phyloP scores from a whole-genome alignment of 2,329 filamentous ascomycete genomes.

The Pyricularia pennisetigena region DNA sequence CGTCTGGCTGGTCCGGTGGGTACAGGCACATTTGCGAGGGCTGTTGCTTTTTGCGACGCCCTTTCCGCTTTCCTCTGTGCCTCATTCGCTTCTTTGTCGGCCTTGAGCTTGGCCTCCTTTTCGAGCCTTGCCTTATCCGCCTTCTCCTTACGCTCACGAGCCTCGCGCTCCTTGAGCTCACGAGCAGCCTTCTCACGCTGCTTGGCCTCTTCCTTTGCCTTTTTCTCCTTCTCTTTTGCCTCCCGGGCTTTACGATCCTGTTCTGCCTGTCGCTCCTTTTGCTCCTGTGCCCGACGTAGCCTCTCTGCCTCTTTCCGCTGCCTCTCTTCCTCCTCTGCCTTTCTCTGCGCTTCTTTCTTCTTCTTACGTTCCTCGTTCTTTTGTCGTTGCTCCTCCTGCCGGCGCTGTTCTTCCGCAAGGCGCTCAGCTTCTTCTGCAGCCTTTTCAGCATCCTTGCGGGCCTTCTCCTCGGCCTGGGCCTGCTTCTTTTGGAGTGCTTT shows the following conservation, averaged over 20 bases:
- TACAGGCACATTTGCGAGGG: conserved; percentile 20
- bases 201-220: conserved; percentile 72
- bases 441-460: conserved; percentile 78
- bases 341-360: conserved; percentile 85
- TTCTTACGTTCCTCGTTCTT: conserved; percentile 85
- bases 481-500: conserved; percentile 86
- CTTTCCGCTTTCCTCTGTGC: conserved; percentile 35
- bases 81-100: conserved; percentile 26
- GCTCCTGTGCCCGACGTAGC: conserved; percentile 68
- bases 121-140: conserved; percentile 49
- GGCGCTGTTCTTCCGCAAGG: conserved; percentile 67
- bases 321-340: conserved; percentile 82
- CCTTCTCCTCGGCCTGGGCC: conserved; percentile 82
- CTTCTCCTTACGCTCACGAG: conserved; percentile 40
- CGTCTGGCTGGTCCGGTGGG: conserved; percentile 28
- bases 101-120: conserved; percentile 32
- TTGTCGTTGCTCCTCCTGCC: conserved; percentile 67
- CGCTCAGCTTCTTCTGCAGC: conserved; percentile 75
- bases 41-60: conserved; percentile 28
- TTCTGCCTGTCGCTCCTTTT: conserved; percentile 77
- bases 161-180: conserved; percentile 55
- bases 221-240: conserved; percentile 72
- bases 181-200: conserved; percentile 66
- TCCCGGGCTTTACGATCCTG: conserved; percentile 75
- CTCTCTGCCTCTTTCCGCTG: conserved; percentile 78